These are phyloP conservation scores for Ceratobasidium theobromae DNA, from an alignment of 1,284 basidiomycete species.

Conservation along the genomic window DNA sequence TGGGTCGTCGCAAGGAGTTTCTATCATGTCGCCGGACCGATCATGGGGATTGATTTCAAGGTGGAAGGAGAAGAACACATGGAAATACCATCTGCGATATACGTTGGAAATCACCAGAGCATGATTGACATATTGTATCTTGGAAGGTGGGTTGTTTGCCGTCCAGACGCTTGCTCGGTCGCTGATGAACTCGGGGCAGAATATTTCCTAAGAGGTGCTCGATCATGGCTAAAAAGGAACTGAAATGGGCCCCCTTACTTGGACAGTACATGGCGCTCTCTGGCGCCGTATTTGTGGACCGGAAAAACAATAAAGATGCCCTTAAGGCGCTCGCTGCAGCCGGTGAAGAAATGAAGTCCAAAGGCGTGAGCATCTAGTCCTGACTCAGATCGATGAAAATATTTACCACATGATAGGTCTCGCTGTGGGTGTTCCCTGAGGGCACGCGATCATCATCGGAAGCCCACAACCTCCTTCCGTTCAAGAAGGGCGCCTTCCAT, in stretches of 20 bases:
- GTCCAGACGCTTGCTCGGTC: not conserved
- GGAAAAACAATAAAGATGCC: slow-evolving; percentile 76
- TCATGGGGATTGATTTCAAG: slow-evolving; percentile 70
- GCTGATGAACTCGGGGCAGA: slow-evolving; percentile 47
- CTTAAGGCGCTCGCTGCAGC: slow-evolving; percentile 76
- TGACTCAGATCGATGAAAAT: not conserved
- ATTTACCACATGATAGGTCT: slow-evolving; percentile 51
- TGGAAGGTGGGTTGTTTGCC: slow-evolving; percentile 59
- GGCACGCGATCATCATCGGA: slow-evolving; percentile 81
- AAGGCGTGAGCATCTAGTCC: slow-evolving; percentile 46
- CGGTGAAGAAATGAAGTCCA: slow-evolving; percentile 77
- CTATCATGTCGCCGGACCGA: slow-evolving; percentile 66
- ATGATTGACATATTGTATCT: slow-evolving; percentile 86
- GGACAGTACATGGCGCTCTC: slow-evolving; percentile 91
- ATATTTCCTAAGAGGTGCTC: slow-evolving; percentile 81
- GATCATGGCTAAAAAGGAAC: slow-evolving; percentile 93
- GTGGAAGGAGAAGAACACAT: slow-evolving; percentile 89
- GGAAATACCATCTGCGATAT: slow-evolving; percentile 62
- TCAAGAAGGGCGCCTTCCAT: slow-evolving; percentile 99
- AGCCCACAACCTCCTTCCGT: slow-evolving; percentile 70
- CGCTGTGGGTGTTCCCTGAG: slow-evolving; percentile 91
- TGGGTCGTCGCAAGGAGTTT: slow-evolving; percentile 84
- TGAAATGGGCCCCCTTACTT: slow-evolving; percentile 81
- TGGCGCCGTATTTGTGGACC: slow-evolving; percentile 93
- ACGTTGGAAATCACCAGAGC: slow-evolving; percentile 93